Conservation (phyloP, 148 eudicot species). For the Vaccinium corymbosum region DNA sequence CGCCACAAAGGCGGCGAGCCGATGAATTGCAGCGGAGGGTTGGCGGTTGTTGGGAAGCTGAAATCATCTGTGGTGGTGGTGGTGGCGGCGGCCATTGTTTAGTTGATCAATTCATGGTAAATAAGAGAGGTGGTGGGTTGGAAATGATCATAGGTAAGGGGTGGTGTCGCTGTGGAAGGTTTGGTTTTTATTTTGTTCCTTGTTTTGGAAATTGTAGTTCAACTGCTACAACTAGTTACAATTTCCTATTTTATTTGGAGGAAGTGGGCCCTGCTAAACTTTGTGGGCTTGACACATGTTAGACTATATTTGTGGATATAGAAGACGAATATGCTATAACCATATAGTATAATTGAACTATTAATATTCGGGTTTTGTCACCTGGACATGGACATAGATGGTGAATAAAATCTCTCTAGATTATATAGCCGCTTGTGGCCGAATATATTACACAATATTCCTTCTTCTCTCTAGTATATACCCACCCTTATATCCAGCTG, state of each 20-base stretch:
- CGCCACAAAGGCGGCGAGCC: constrained; percentile 55
- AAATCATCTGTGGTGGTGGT: constrained; percentile 31
- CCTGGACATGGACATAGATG: too few species aligned
- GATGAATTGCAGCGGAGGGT: constrained; percentile 24
- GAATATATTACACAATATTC: too few species aligned
- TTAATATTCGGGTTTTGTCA: too few species aligned
- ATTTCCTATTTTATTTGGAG: neutral
- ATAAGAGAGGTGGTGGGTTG: neutral
- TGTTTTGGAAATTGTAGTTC: constrained; percentile 16
- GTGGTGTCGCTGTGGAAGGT: neutral
- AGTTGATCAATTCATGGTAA: constrained; percentile 16
- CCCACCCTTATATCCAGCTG: too few species aligned
- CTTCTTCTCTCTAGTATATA: too few species aligned
- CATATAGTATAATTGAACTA: too few species aligned
- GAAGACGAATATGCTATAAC: too few species aligned
- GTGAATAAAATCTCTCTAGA: too few species aligned
- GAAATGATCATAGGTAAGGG: neutral
- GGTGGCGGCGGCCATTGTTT: constrained; percentile 24
- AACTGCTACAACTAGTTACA: constrained; percentile 21
- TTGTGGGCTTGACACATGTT: too few species aligned
- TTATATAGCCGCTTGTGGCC: too few species aligned
- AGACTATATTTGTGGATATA: too few species aligned
- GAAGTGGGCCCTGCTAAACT: too few species aligned
- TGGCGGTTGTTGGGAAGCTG: constrained; percentile 38
- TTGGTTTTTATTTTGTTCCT: neutral